Base-by-base conservation (phyloP, 768 basidiomycete genomes). In the Lactarius tabidus region DNA sequence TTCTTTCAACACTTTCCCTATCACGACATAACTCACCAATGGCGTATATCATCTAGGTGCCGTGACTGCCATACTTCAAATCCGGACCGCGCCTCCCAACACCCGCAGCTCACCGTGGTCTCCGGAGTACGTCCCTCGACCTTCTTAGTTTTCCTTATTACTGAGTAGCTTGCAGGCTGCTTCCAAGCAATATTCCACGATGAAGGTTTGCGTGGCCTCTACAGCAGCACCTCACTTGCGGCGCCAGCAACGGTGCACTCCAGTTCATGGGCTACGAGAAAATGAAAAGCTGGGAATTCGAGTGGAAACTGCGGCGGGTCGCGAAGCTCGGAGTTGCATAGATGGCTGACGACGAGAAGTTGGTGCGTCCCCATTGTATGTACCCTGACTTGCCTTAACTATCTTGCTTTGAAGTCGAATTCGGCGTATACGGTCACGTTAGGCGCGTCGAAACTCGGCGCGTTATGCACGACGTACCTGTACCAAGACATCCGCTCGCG, bases 191-290 rank as follows among this genome's bases (percentile, higher is more conserved):
- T 97, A 60, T 83, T n/a, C n/a, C n/a, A n/a, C n/a, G n/a, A n/a
- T n/a, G n/a, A n/a, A n/a, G n/a, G n/a, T n/a, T n/a, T n/a, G 86
- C 52, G 77, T 9, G 97, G 96, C 5, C 80, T 96, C 5, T 95
- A 92, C 74, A 87, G 88, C 61, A 97, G 97, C 1, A 95, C 95
- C 81, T 99, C 33, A 95, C 92, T 28, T 83, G 98, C 39, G 97
- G 97, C 17, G 95, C 98, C 65, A 87, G 88, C 74, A 98, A 94
- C 71, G 96, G 97, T 1, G 93, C 95, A 0, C 80, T 97, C 43
- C 97, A 98, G 74, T 99, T 99, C 75, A 93, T 96, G 78, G 85
- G 86, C 1, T 99, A 98, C 73, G 97, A 99, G 73, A n/a, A n/a
- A n/a, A n/a, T 87, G 96, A 75, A 88, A n/a, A n/a, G n/a, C n/a